Percentiles rank a stretch among this genome's conserved stretches.
phyloP scores from a whole-genome alignment of 805 yeast species.

The Kregervanrija pseudodelftensis region DNA sequence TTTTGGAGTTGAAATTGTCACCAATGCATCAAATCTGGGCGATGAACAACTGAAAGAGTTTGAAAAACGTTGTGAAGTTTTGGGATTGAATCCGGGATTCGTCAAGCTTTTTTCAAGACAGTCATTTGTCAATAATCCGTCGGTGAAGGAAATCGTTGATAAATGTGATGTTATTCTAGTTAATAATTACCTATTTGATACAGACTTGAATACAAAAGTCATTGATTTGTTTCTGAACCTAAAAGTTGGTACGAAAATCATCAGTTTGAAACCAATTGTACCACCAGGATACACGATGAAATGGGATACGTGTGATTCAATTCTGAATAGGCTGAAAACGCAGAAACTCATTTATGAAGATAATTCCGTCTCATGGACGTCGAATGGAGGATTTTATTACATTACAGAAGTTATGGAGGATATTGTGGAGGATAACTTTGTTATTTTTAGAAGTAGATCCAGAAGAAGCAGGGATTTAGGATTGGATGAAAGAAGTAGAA shows the following conservation, averaged over 20 bases:
- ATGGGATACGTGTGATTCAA: conserved; percentile 44
- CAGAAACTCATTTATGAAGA: conserved; percentile 56
- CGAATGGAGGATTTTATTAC: conserved; percentile 72
- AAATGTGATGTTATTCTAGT: conserved; percentile 67
- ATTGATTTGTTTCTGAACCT: conserved; percentile 54
- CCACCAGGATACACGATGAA: conserved; percentile 66
- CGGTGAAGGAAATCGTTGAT: conserved; percentile 46
- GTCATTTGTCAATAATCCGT: conserved; percentile 62
- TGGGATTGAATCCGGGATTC: conserved; percentile 56
- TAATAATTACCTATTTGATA: conserved; percentile 80
- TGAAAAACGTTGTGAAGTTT: conserved; percentile 45
- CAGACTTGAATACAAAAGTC: conserved; percentile 61
- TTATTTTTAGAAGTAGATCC: conserved; percentile 21
- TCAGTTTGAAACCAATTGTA: conserved; percentile 72
- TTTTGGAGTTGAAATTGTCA: conserved; percentile 89
- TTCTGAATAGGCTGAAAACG: conserved; percentile 60
- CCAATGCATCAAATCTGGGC: conserved; percentile 67
- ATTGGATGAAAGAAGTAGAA: conserved; percentile 13
- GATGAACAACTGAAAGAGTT: conserved; percentile 54
- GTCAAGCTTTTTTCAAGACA: conserved; percentile 54
- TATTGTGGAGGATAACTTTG: conserved; percentile 28
- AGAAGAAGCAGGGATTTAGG: conserved; percentile 14
- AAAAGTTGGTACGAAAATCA: conserved; percentile 68
- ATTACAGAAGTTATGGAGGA: conserved; percentile 54
- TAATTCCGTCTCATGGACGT: conserved; percentile 86